Conservation (phyloP, 306 rosid genomes). For the Pachyrhizus erosus region DNA sequence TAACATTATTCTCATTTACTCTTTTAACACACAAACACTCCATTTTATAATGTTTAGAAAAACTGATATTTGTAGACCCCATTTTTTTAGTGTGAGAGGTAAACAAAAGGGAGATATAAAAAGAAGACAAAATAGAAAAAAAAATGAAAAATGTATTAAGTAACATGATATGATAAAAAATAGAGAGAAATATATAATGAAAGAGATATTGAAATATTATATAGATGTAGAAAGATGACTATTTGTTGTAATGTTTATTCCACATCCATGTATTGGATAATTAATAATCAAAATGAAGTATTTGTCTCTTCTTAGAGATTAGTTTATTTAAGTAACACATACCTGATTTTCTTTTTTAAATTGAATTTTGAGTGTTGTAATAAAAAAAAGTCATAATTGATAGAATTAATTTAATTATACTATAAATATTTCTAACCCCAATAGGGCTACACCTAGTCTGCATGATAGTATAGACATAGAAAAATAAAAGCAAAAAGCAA, state of each 20-base stretch:
- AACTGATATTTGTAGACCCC: not conserved
- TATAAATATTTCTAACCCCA: not conserved
- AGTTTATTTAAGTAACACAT: not conserved
- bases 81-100: conserved; percentile 5
- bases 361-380: not conserved
- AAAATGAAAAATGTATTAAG: not conserved
- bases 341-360: not conserved
- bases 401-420: not conserved
- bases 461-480: not conserved
- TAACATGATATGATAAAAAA: not conserved
- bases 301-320: conserved; percentile 33
- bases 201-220: not conserved
- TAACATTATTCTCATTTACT: not conserved
- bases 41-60: conserved; percentile 3
- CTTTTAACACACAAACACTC: conserved; percentile 28
- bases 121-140: not conserved
- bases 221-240: not conserved
- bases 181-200: not conserved
- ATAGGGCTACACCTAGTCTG: not conserved
- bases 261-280: conserved; percentile 46
- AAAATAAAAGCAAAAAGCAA: conserved; percentile 8
- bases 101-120: not conserved
- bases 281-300: conserved; percentile 26
- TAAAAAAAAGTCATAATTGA: not conserved
- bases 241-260: conserved; percentile 1